Evolutionary conservation across 108 stramenopile genomes (phyloP), one percentile per base, ranked within the genome.

Genomic region (Chaetoceros muelleri): DNA sequence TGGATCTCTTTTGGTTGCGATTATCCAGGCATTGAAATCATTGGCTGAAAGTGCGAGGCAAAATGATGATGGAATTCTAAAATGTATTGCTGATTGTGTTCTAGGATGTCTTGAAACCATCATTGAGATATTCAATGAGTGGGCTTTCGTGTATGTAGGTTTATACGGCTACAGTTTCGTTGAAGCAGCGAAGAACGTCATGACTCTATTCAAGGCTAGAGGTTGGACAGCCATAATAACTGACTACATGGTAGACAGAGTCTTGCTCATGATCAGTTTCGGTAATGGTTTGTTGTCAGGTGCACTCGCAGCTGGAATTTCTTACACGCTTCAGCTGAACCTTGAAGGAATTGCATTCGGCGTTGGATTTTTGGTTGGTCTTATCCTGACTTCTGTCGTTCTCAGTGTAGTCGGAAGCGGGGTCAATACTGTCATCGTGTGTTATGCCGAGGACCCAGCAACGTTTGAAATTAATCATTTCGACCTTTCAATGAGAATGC

Each of bases 141-240:
- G 85, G 73, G 85, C 91, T 0, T 84, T 79, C 56, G 66, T 78
- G 10, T 81, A 74, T 25, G 81, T 82, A 13, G 75, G 75, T 19
- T 22, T 86, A 1, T 78, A 91, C 53, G 85, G 82, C 0, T 79
- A 76, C 56, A 54, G 66, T 10, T 91, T 79, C 56, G 30, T 81
- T 17, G 72, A 78, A 13, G 72, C 84, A n/a, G 86, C 82, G 0
- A 70, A 70, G 55, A 77, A 78, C 28, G 90, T 87, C 17, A 60
- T 83, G 20, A 61, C 58, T 25, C 79, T 96, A 27, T 94, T 96
- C 66, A 70, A 70, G 60, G 53, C 63, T 28, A 72, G 91, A 34
- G 92, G 92, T n/a, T 90, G 85, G 87, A 77, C 75, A 24, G 67
- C 77, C 23, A 89, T 93, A 54, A 87, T 93, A 55, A 74, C 84